Base-by-base conservation (phyloP, 228 moss, liverwort and hornwort species). In the Sphagnum magellanicum region DNA sequence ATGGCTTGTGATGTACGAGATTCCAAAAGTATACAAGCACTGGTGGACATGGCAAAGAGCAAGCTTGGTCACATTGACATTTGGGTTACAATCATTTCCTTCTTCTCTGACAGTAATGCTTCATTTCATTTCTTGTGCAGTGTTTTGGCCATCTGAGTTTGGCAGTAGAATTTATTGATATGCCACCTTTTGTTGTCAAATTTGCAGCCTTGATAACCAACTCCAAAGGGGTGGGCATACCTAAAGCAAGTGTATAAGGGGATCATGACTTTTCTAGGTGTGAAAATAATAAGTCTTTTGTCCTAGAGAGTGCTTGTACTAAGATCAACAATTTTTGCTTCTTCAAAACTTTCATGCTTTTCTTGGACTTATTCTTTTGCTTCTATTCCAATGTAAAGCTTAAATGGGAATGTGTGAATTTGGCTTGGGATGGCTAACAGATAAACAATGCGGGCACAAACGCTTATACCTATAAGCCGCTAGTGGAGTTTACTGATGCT, bases 381-480 rank as follows among this genome's bases (percentile, higher is more conserved):
- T 66, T 7, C 48, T 17, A 66, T 8, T 52, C 48, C 32, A 15
- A 17, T 66, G 4, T 11, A 66, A 10, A 4, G 4, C 48, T 50
- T 5, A 15, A 17, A 49, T 49, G 10, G 5, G 8, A 15, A 15
- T 52, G 14, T 66, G 46, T n/a, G 50, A 15, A 49, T 17, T 49
- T 66, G 17, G 50, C 68, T 8, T 11, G 12, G 14, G 48, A 8
- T 52, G 16, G 49, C 11, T 46, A 32, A 48, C 92, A 98, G 97
- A 92, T 98, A 70, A 98, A 98, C 73, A 98, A 98, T 77, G 98
- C 98, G 6, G 98, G 98, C 51, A 92, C 98, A 67, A 98, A 98
- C 62, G 90, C 98, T 4, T 98, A 98, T 77, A 83, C 89, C 15
- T 93, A 89, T 63, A 90, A 90, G 66, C 58, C 98, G 50, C 89